A percentile compares a stretch with the other conserved stretches of the same genome.
phyloP scores from a whole-genome alignment of 108 stramenopile species.

The Conticribra weissflogii region DNA sequence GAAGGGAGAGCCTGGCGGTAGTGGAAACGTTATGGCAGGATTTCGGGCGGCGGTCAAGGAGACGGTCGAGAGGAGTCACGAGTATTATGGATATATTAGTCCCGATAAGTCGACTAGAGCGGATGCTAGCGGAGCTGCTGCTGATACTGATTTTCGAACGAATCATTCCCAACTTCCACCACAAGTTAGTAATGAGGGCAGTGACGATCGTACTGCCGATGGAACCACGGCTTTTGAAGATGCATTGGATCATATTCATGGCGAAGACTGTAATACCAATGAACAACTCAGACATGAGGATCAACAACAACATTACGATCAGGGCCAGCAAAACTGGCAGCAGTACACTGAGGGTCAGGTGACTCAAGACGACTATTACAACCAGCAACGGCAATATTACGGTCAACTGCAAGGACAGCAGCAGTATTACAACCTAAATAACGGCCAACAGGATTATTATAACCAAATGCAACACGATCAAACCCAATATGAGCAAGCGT shows the following conservation, averaged over 20 bases:
- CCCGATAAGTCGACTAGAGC: too few relatives aligned
- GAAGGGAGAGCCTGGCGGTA: neutral
- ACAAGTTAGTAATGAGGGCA: too few relatives aligned
- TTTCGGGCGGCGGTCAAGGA: neutral
- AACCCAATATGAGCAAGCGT: neutral
- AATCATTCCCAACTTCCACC: too few relatives aligned
- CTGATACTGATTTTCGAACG: too few relatives aligned
- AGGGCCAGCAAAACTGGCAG: too few relatives aligned
- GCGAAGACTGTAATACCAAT: too few relatives aligned
- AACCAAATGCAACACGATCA: neutral
- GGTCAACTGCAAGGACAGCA: neutral
- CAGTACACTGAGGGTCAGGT: too few relatives aligned
- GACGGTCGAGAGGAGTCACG: neutral
- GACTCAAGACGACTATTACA: neutral
- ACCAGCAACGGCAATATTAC: neutral
- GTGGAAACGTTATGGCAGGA: neutral
- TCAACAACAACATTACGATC: slow-evolving; percentile 1
- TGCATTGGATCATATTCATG: slow-evolving; percentile 30
- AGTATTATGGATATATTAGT: too few relatives aligned
- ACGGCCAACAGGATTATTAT: neutral
- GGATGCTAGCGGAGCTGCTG: too few relatives aligned
- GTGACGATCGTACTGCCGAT: slow-evolving; percentile 3
- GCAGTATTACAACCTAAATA: slow-evolving; percentile 15
- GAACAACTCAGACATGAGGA: too few relatives aligned
- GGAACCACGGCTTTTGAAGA: slow-evolving; percentile 23